Evolutionary conservation across 73 alveolate species (phyloP).

Genomic region (Paramecium sexaurelia): DNA sequence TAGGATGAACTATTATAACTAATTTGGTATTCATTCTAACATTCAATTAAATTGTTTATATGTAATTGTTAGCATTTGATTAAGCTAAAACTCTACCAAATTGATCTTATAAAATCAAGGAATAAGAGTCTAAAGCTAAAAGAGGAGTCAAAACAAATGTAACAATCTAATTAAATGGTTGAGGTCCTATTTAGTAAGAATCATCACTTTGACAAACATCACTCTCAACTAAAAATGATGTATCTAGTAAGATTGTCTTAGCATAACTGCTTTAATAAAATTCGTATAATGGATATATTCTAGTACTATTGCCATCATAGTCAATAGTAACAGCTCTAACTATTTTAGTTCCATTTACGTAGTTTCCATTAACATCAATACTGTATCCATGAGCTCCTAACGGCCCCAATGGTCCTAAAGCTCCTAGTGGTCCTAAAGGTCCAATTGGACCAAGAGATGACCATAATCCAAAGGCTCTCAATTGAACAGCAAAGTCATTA

Average conservation of each 20-base stretch:
- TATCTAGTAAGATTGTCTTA: background rate
- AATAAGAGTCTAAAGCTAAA: background rate
- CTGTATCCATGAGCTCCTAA: conserved; percentile 68
- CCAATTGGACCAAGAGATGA: conserved; percentile 19
- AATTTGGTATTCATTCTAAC: conserved; percentile 17
- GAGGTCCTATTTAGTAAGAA: background rate
- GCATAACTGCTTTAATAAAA: conserved; percentile 2
- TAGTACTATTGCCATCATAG: conserved; percentile 45
- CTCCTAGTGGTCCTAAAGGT: background rate
- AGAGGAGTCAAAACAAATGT: conserved; percentile 56
- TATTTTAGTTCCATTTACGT: background rate
- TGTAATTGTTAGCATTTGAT: conserved; percentile 2
- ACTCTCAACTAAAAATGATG: conserved; percentile 20
- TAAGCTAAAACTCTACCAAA: conserved; percentile 26
- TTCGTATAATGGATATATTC: conserved; percentile 36
- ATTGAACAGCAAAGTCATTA: conserved; percentile 62
- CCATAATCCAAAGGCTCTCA: conserved; percentile 70
- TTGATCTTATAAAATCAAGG: background rate
- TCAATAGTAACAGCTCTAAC: conserved; percentile 62
- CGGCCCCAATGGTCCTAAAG: conserved; percentile 68
- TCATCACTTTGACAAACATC: background rate
- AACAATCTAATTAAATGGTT: background rate
- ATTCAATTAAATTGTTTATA: background rate
- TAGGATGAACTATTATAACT: background rate
- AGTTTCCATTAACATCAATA: conserved; percentile 55